Evolutionary conservation across 192 early-diverging fungal genomes (phyloP), one percentile per base, ranked within the genome.

Genomic region (Coemansia sp.): DNA sequence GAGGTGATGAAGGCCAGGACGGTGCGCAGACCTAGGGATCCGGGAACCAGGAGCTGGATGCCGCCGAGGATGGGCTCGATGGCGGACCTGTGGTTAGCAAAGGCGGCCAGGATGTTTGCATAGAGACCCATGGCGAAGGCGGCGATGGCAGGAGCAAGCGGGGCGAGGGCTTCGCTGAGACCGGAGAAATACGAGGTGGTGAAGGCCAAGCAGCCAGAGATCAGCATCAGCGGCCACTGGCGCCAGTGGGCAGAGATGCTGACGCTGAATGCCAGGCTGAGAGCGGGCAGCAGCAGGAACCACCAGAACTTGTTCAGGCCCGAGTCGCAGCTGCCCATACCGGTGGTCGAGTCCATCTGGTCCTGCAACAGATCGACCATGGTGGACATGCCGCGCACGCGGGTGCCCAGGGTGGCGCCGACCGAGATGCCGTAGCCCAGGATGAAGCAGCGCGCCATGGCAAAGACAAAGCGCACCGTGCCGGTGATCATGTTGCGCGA

Each of bases 401-500:
- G 78, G 35, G 88, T 84, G 39, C 82, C 85, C 35, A 92, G 77
- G 18, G 73, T 80, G 6, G 88, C 83, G 8, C 90, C 90, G 28
- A 91, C 87, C 2, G 85, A 84, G 14, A 92, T 80, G 53, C 92
- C 93, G 66, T 89, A 93, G 39, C 88, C 93, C 22, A 93, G 81
- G 66, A 92, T 86, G 62, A 94, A 85, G 37, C 93, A 91, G 32
- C 88, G 90, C 67, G 93, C 91, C 14, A 97, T 70, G 8, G 93
- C 89, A 65, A 91, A 88, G 41, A 95, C 85, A 61, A 96, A 81
- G n/a, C 93, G 86, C 17, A 96, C 91, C 0, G 91, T 88, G 38
- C 96, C 96, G 5, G 91, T 90, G 45, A 96, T 88, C 75, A 96
- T 87, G 73, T 98, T 98, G 51, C 90, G 86, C 15, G 93, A 91